phyloP scores from a whole-genome alignment of 345 rosid genomes.

The Sonneratia alba region DNA sequence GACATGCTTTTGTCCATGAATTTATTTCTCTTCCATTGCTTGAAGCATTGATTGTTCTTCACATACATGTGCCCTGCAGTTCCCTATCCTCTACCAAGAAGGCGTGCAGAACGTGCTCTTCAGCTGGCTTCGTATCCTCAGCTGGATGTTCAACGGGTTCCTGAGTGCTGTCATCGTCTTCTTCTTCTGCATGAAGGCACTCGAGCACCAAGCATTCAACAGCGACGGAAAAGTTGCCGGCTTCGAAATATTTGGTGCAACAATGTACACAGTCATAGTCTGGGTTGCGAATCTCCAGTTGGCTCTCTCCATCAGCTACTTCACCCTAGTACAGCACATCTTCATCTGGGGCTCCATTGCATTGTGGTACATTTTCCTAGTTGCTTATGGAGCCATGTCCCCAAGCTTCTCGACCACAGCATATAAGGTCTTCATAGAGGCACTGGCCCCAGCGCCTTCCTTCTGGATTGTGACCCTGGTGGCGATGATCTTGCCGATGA shows the following conservation, averaged over 20 bases:
- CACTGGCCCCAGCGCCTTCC: slow-evolving; percentile 70
- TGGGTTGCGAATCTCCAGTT: slow-evolving; percentile 89
- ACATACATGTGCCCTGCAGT: slow-evolving; percentile 33
- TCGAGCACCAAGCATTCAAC: slow-evolving; percentile 66
- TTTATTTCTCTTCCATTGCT: not conserved
- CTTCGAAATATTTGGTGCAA: slow-evolving; percentile 75
- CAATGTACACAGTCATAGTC: slow-evolving; percentile 91
- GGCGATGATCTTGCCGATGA: slow-evolving; percentile 52
- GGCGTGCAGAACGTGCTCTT: slow-evolving; percentile 82
- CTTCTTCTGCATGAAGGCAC: slow-evolving; percentile 58
- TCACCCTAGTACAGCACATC: slow-evolving; percentile 94
- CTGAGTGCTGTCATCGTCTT: slow-evolving; percentile 63
- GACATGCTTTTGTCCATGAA: no score
- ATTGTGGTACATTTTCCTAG: slow-evolving; percentile 72
- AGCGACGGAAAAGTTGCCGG: slow-evolving; percentile 71
- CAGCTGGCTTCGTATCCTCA: slow-evolving; percentile 79
- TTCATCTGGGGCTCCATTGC: slow-evolving; percentile 81
- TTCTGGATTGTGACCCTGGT: slow-evolving; percentile 67
- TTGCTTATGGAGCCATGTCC: slow-evolving; percentile 54
- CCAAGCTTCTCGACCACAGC: slow-evolving; percentile 51
- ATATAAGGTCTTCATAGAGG: slow-evolving; percentile 59
- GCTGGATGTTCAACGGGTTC: slow-evolving; percentile 93
- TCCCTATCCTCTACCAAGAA: slow-evolving; percentile 95
- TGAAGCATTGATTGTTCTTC: not conserved
- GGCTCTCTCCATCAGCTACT: slow-evolving; percentile 83